Base-by-base conservation (phyloP, 2,329 filamentous ascomycete species). In the Pyricularia sp. region DNA sequence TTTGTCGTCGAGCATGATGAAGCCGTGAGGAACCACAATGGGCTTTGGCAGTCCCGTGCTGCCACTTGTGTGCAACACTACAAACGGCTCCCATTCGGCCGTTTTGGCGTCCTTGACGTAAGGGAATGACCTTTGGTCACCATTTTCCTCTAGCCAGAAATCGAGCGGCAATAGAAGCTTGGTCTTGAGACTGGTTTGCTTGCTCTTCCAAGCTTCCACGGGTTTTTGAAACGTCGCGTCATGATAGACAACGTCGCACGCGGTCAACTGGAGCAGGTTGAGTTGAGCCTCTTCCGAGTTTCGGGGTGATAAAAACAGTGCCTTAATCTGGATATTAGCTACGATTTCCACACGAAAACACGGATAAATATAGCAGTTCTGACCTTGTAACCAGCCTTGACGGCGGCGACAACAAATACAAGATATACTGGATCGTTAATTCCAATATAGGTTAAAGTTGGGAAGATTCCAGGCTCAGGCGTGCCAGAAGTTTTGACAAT, bases 11-110 rank as follows among this genome's bases (percentile, higher is more conserved):
- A 55, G 28, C n/a, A 35, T 35, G 16, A 62, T 40, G 12, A 62
- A 12, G 1, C 60, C 60, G 28, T 62, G 4, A 19, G 3, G 30
- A 9, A 62, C 28, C 33, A 75, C 64, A 10, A 79, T 72, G 10
- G 76, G 76, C 66, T 76, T 78, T 2, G 77, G 77, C 5, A 77
- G 70, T 0, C 76, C 76, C 0, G 76, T 77, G 44, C 73, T 76
- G 5, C 77, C 77, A 53, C 74, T 77, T 0, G 75, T 78, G 66
- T 78, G 77, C 4, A 78, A 67, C 6, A 77, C 73, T 0, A 71
- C 64, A 2, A 75, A 65, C 0, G 77, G 76, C 2, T 78, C 74
- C 71, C 73, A 75, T 65, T 73, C 68, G 0, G 72, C 75, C 62
- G 77, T 68, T 6, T 76, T 73, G 28, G 72, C 77, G 0, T 72